Conservation (phyloP, 805 yeast genomes). For the Saccharomycopsis sp. region DNA sequence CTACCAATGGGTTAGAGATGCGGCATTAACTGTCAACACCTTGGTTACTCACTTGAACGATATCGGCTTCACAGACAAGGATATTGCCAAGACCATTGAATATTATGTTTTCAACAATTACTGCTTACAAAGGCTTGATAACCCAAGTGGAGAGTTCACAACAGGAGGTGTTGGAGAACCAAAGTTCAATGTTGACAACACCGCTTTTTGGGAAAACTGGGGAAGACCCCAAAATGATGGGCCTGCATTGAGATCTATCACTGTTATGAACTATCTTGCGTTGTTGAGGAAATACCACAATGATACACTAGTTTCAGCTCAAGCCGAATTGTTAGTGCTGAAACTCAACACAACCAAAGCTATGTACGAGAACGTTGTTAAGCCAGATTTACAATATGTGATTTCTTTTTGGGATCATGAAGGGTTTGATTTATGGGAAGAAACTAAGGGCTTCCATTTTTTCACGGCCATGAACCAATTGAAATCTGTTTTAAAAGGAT, state of each 20-base stretch:
- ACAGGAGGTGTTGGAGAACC: conserved; percentile 79
- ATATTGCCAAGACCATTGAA: conserved; percentile 35
- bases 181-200: conserved; percentile 61
- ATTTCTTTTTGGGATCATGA: conserved; percentile 40
- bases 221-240: conserved; percentile 97
- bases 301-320: conserved; percentile 25
- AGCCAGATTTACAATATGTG: conserved; percentile 54
- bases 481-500: conserved; percentile 46
- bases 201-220: conserved; percentile 62
- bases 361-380: conserved; percentile 39
- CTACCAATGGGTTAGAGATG: conserved; percentile 86
- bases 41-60: conserved; percentile 50
- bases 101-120: conserved; percentile 53
- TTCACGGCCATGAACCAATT: conserved; percentile 60
- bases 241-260: conserved; percentile 70
- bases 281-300: conserved; percentile 15
- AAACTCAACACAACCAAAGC: conserved; percentile 20
- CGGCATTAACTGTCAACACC: conserved; percentile 69
- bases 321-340: too few relatives aligned
- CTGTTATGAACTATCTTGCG: conserved; percentile 27
- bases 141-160: conserved; percentile 56
- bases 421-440: conserved; percentile 78
- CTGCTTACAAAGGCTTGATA: conserved; percentile 53
- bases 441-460: conserved; percentile 51
- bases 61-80: conserved; percentile 23